phyloP scores from a whole-genome alignment of 1,284 basidiomycete species.

The Mycosarcoma maydis region DNA sequence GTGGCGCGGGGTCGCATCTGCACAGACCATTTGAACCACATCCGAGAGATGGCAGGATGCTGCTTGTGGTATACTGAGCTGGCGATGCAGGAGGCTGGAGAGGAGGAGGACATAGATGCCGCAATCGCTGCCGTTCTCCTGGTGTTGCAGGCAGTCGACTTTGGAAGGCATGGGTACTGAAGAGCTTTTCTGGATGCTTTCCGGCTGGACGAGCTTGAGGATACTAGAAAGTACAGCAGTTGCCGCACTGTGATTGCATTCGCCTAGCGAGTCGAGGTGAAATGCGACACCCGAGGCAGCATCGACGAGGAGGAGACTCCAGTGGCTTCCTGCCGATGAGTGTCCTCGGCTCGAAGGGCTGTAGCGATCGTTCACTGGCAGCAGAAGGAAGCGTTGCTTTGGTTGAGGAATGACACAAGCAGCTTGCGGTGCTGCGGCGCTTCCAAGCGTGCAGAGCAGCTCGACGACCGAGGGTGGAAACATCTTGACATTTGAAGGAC shows the following conservation, averaged over 20 bases:
- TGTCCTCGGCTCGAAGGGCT: slow-evolving; percentile 12
- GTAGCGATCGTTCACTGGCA: slow-evolving; percentile 45
- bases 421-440: slow-evolving; percentile 9
- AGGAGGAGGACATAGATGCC: slow-evolving; percentile 43
- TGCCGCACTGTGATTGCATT: slow-evolving; percentile 34
- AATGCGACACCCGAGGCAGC: slow-evolving; percentile 6
- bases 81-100: slow-evolving; percentile 32
- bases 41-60: slow-evolving; percentile 5
- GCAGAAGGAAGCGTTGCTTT: slow-evolving; percentile 17
- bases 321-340: slow-evolving; percentile 25
- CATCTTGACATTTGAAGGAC: slow-evolving; percentile 22
- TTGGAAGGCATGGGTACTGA: slow-evolving; percentile 1
- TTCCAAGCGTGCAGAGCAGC: slow-evolving; percentile 28
- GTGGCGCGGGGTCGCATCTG: slow-evolving; percentile 13
- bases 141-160: slow-evolving; percentile 25
- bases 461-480: slow-evolving; percentile 41
- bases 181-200: not conserved
- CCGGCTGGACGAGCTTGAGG: slow-evolving; percentile 16
- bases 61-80: slow-evolving; percentile 13
- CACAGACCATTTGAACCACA: slow-evolving; percentile 17
- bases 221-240: slow-evolving; percentile 16
- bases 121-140: slow-evolving; percentile 42
- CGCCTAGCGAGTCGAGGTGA: slow-evolving; percentile 43
- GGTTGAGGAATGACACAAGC: slow-evolving; percentile 26
- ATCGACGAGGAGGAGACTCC: slow-evolving; percentile 35